Evolutionary conservation across 169 alveolate species (phyloP).

Genomic region (Plasmodium vivax): DNA sequence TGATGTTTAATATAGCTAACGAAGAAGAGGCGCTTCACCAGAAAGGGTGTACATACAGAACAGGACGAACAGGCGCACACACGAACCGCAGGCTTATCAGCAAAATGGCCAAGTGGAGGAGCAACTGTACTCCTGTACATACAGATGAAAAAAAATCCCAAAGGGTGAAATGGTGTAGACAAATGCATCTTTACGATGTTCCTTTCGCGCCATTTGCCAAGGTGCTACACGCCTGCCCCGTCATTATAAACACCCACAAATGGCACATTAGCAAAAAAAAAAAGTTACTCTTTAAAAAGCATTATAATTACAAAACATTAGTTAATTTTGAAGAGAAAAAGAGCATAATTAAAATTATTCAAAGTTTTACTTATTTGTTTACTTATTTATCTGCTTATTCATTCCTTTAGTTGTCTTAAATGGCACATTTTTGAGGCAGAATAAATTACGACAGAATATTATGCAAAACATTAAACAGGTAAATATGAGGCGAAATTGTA

Average conservation of each 20-base stretch:
- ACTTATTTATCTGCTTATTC: not conserved
- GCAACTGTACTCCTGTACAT: not conserved
- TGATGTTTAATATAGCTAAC: not conserved
- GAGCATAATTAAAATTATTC: not conserved
- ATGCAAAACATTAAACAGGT: not conserved
- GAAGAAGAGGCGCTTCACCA: not conserved
- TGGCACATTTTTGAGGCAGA: not conserved
- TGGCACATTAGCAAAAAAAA: not conserved
- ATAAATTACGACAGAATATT: not conserved
- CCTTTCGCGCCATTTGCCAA: not conserved
- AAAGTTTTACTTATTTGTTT: not conserved
- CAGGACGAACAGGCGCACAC: not conserved
- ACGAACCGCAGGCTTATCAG: not conserved
- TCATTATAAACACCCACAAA: not conserved
- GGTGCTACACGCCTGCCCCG: not conserved
- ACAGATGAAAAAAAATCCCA: not conserved
- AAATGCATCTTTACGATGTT: not conserved
- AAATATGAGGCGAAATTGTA: constrained; percentile 1
- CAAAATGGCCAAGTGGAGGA: not conserved
- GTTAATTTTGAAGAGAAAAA: not conserved
- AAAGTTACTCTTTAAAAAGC: not conserved
- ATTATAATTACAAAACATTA: not conserved
- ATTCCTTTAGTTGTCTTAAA: constrained; percentile 12
- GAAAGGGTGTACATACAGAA: not conserved
- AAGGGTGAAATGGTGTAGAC: not conserved